These are phyloP conservation scores for Westerdykella sp. DNA, from an alignment of 2,329 filamentous ascomycete genomes.

Conservation along the genomic window DNA sequence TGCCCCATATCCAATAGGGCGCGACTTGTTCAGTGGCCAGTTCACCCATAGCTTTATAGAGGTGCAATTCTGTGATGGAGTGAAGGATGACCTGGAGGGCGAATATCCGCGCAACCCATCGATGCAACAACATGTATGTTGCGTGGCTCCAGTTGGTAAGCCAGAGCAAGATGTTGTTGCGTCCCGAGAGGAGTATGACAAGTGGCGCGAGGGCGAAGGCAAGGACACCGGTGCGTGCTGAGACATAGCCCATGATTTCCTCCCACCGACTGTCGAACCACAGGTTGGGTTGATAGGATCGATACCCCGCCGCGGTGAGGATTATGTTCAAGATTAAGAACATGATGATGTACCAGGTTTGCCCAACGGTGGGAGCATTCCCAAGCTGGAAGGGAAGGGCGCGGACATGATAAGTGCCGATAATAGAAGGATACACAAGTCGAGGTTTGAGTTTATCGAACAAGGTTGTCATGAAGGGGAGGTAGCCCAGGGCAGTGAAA, in stretches of 20 bases:
- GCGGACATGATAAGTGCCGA: slow-evolving; percentile 8
- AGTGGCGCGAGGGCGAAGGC: slow-evolving; percentile 26
- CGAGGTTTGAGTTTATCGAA: slow-evolving; percentile 8
- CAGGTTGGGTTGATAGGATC: slow-evolving; percentile 36
- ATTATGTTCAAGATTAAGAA: slow-evolving; percentile 17
- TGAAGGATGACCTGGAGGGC: slow-evolving; percentile 20
- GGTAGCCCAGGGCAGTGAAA: slow-evolving; percentile 5
- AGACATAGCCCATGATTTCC: slow-evolving; percentile 25
- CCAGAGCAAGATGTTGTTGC: slow-evolving; percentile 38
- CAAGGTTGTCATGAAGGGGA: slow-evolving; percentile 5
- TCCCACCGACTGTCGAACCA: slow-evolving; percentile 24
- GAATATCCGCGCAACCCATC: slow-evolving; percentile 20
- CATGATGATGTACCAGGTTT: slow-evolving; percentile 40
- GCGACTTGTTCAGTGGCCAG: slow-evolving; percentile 12
- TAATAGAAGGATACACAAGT: slow-evolving; percentile 8
- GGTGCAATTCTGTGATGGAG: slow-evolving; percentile 9
- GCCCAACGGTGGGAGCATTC: slow-evolving; percentile 40
- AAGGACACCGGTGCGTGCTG: slow-evolving; percentile 26
- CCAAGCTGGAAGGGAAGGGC: slow-evolving; percentile 6
- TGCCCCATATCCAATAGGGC: slow-evolving; percentile 37
- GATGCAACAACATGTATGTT: slow-evolving; percentile 36
- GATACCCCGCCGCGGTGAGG: slow-evolving; percentile 18
- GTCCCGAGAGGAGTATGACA: slow-evolving; percentile 30
- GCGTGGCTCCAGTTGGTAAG: slow-evolving; percentile 36
- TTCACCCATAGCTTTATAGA: slow-evolving; percentile 14